Evolutionary conservation across 768 basidiomycete species (phyloP).

Genomic region (Auricularia sp.): DNA sequence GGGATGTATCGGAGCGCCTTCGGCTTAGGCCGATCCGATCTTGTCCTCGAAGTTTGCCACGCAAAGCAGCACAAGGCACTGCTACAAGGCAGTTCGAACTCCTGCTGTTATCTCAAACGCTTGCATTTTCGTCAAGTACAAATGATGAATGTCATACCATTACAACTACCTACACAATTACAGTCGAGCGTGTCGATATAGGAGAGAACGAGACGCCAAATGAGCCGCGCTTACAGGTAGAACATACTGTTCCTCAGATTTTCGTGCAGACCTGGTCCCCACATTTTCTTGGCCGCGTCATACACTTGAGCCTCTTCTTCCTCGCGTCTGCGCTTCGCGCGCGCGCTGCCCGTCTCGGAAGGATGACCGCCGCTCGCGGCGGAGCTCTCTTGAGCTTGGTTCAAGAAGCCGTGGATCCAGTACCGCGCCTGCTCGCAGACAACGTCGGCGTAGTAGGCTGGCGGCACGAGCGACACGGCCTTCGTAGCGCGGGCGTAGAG

Average conservation of each 20-base stretch:
- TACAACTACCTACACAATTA: no score
- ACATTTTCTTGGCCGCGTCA: constrained; percentile 43
- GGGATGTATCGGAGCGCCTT: no score
- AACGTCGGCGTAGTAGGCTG: constrained; percentile 49
- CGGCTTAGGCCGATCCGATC: no score
- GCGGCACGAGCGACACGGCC: constrained; percentile 54
- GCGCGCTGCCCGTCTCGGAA: background rate
- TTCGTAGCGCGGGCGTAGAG: constrained; percentile 77
- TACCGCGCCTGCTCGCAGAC: constrained; percentile 73
- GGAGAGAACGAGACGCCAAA: no score
- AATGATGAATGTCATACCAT: no score
- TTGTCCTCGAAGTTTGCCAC: no score
- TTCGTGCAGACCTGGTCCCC: constrained; percentile 28
- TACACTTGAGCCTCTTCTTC: constrained; percentile 37
- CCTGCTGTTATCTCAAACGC: no score
- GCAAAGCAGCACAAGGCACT: no score
- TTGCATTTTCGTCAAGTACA: no score
- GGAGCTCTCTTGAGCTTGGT: constrained; percentile 26
- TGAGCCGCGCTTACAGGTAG: constrained; percentile 6
- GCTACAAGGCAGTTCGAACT: no score
- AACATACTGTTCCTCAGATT: constrained; percentile 13
- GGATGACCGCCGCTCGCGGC: constrained; percentile 18
- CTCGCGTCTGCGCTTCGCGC: background rate
- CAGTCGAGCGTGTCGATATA: no score
- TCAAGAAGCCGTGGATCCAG: constrained; percentile 66